These are phyloP conservation scores for Suhomyces bolitotheri DNA, from an alignment of 1,139 yeast species.

Conservation along the genomic window DNA sequence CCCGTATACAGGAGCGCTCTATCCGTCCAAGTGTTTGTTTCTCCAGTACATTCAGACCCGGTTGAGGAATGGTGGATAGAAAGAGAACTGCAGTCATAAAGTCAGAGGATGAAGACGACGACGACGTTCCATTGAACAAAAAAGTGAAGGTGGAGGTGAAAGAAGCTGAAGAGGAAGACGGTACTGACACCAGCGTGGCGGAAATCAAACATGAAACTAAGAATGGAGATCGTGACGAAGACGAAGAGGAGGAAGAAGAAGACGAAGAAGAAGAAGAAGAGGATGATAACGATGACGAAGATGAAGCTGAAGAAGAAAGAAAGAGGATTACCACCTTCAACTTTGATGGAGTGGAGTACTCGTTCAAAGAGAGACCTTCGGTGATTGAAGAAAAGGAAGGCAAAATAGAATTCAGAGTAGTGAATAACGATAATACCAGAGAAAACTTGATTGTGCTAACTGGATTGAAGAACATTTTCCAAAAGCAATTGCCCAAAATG, in stretches of 20 bases:
- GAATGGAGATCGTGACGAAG: slow-evolving; percentile 16
- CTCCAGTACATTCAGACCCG: background rate
- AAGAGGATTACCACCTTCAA: slow-evolving; percentile 42
- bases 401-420: slow-evolving; percentile 90
- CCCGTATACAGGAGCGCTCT: background rate
- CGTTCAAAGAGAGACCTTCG: slow-evolving; percentile 89
- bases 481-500: slow-evolving; percentile 97
- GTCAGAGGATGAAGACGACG: slow-evolving; percentile 29
- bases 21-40: background rate
- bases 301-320: slow-evolving; percentile 55
- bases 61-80: slow-evolving; percentile 31
- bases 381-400: slow-evolving; percentile 92
- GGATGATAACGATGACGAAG: slow-evolving; percentile 47
- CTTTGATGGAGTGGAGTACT: slow-evolving; percentile 76
- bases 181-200: slow-evolving; percentile 11
- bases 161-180: slow-evolving; percentile 17
- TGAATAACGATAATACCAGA: slow-evolving; percentile 85
- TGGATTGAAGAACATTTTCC: slow-evolving; percentile 93
- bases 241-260: slow-evolving; percentile 18
- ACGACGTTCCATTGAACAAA: slow-evolving; percentile 39
- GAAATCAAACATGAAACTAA: slow-evolving; percentile 13
- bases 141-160: slow-evolving; percentile 24
- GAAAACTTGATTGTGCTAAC: slow-evolving; percentile 91
- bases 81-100: slow-evolving; percentile 28
- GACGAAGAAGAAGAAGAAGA: slow-evolving; percentile 25